Evolutionary conservation across 495 filamentous ascomycete genomes (phyloP), one percentile per base, ranked within the genome.

Genomic region (Penicillium atrosanguineum): DNA sequence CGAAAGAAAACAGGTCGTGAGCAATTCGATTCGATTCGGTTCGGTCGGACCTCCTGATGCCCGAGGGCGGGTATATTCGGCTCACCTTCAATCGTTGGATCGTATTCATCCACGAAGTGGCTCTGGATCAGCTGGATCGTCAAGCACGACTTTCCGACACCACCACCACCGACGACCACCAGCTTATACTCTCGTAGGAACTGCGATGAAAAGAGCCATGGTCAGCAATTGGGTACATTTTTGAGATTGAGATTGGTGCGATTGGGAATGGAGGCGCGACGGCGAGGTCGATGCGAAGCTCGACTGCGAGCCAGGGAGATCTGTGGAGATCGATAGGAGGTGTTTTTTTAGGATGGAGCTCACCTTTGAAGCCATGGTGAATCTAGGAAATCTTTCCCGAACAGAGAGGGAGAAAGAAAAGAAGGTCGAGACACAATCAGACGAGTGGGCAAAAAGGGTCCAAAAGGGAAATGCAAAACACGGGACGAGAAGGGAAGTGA

Each of bases 81-180:
- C 84, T 60, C 72, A 97, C 94, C 94, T 87, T 98, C 94, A 65
- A 98, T 98, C 64, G 94, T 98, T 40, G 94, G 94, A 73, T 98
- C 94, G 73, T 98, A 98, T 72, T 98, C 94, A 71, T 98, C 94
- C 64, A 98, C 92, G 78, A 98, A 98, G 70, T 98, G 94, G 62
- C 86, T 90, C 76, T 98, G 94, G 71, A 97, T 97, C 77, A 98
- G 82, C 79, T 97, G 94, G 69, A 98, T 98, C 25, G 94, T 98
- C 79, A 98, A 83, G 79, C 94, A 98, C 44, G 95, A 97, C 78
- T 98, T 98, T 72, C 94, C 94, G 55, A 98, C 94, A 65, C 94
- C 94, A 81, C 94, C 94, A 60, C 94, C 94, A 63, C 94, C 94
- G 44, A 98, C 94, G 18, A 98, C 94, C 26, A 98, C 94, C 68